Conservation (phyloP, 805 yeast genomes). For the Metschnikowia cerradonensis region DNA sequence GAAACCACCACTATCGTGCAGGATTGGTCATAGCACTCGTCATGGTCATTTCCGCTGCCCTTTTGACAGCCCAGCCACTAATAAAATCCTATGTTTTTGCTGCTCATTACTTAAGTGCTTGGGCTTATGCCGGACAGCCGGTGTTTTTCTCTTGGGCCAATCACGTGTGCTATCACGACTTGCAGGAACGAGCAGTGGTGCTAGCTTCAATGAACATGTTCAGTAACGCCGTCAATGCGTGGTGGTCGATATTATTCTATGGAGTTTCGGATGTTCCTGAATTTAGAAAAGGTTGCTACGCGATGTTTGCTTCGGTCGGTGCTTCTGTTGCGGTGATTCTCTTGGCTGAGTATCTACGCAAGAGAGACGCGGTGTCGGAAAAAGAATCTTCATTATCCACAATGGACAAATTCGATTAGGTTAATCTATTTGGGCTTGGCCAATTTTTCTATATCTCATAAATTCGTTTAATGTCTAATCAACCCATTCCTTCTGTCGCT, state of each 20-base stretch:
- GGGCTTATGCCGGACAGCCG: slow-evolving; percentile 57
- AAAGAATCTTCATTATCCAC: neutral
- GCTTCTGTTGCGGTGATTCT: slow-evolving; percentile 39
- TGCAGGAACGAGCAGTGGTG: slow-evolving; percentile 61
- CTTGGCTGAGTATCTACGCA: slow-evolving; percentile 41
- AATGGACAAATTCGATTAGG: neutral
- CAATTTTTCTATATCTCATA: too few relatives aligned
- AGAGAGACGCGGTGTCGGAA: neutral
- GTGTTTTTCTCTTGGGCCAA: slow-evolving; percentile 63
- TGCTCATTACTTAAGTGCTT: slow-evolving; percentile 54
- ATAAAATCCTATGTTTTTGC: slow-evolving; percentile 38
- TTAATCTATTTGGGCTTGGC: too few relatives aligned
- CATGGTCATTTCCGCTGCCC: slow-evolving; percentile 44
- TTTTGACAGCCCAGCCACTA: slow-evolving; percentile 42
- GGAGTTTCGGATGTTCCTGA: slow-evolving; percentile 50
- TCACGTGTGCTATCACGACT: slow-evolving; percentile 52
- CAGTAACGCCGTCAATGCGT: slow-evolving; percentile 58
- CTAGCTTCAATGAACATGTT: slow-evolving; percentile 66
- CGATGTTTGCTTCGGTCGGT: slow-evolving; percentile 51
- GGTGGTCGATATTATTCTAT: slow-evolving; percentile 58
- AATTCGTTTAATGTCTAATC: too few relatives aligned
- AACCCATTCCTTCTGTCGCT: too few relatives aligned
- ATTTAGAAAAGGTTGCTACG: slow-evolving; percentile 51
- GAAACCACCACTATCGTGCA: slow-evolving; percentile 44
- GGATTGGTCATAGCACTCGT: slow-evolving; percentile 42